A percentile compares a stretch with the other conserved stretches of the same genome.
phyloP scores from a whole-genome alignment of 306 rosid species.

The Boehmeria nivea region DNA sequence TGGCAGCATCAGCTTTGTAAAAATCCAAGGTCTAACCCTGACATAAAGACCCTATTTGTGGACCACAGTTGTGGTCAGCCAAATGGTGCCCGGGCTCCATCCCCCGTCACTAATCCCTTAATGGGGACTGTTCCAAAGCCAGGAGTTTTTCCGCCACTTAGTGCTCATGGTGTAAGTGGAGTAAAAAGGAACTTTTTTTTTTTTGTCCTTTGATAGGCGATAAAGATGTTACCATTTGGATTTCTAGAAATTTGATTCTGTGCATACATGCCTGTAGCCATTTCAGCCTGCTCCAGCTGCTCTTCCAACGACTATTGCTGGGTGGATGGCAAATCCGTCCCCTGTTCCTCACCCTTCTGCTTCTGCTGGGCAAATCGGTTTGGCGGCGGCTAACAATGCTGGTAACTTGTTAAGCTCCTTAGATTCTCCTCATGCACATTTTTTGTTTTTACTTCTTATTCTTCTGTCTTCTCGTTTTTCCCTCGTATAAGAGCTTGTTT shows the following conservation, averaged over 20 bases:
- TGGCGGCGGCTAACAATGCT: constrained; percentile 61
- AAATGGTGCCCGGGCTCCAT: constrained; percentile 98
- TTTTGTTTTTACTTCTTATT: background rate
- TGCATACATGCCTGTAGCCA: constrained; percentile 51
- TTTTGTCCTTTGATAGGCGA: constrained; percentile 2
- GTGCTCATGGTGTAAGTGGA: constrained; percentile 93
- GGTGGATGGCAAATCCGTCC: constrained; percentile 96
- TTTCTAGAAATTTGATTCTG: constrained; percentile 17
- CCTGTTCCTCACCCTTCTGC: constrained; percentile 91
- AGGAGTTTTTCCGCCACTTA: constrained; percentile 80
- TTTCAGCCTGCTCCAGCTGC: constrained; percentile 87
- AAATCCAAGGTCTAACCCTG: constrained; percentile 96
- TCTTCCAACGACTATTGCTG: constrained; percentile 89
- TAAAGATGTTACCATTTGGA: background rate
- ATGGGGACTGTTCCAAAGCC: constrained; percentile 94
- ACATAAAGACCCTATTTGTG: constrained; percentile 93
- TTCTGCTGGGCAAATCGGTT: constrained; percentile 87
- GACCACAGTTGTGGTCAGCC: constrained; percentile 99
- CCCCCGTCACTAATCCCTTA: constrained; percentile 95
- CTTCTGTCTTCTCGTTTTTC: background rate
- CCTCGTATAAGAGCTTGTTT: background rate
- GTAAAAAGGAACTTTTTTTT: constrained; percentile 1
- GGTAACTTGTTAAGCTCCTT: constrained; percentile 40
- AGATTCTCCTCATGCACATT: background rate
- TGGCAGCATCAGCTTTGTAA: constrained; percentile 99